phyloP scores from a whole-genome alignment of 2,329 filamentous ascomycete species.

The Fusarium heterosporum region DNA sequence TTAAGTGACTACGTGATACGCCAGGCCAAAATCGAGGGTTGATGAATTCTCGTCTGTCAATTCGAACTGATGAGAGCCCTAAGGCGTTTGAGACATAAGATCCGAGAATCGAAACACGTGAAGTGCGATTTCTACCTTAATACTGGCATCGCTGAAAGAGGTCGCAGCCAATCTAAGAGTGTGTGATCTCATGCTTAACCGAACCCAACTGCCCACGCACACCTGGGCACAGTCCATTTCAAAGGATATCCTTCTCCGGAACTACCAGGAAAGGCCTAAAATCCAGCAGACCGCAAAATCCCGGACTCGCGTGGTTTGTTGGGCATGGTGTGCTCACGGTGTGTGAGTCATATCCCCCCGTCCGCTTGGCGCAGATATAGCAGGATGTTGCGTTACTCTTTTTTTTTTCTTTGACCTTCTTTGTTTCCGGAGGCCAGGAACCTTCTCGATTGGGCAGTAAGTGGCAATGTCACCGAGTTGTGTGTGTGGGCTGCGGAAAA shows the following conservation, averaged over 20 bases:
- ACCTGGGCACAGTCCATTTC: not conserved
- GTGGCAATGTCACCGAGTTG: constrained; percentile 36
- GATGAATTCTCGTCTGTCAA: constrained; percentile 3
- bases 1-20: constrained; percentile 34
- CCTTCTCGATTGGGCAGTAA: constrained; percentile 42
- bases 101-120: constrained; percentile 1
- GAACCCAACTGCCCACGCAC: constrained; percentile 4
- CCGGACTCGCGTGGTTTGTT: constrained; percentile 32
- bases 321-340: constrained; percentile 40
- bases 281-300: constrained; percentile 19
- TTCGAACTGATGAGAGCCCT: constrained; percentile 6
- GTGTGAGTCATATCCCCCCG: constrained; percentile 48
- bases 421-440: constrained; percentile 36
- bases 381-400: constrained; percentile 20
- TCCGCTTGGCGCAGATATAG: constrained; percentile 25
- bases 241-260: constrained; percentile 8
- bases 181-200: constrained; percentile 17
- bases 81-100: constrained; percentile 4
- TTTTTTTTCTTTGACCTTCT: constrained; percentile 9
- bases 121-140: constrained; percentile 7
- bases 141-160: not conserved
- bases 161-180: not conserved
- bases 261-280: constrained; percentile 22
- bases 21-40: constrained; percentile 9
- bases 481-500: constrained; percentile 28